Base-by-base conservation (phyloP, 2,329 filamentous ascomycete genomes). In the Podosphaera aphanis region DNA sequence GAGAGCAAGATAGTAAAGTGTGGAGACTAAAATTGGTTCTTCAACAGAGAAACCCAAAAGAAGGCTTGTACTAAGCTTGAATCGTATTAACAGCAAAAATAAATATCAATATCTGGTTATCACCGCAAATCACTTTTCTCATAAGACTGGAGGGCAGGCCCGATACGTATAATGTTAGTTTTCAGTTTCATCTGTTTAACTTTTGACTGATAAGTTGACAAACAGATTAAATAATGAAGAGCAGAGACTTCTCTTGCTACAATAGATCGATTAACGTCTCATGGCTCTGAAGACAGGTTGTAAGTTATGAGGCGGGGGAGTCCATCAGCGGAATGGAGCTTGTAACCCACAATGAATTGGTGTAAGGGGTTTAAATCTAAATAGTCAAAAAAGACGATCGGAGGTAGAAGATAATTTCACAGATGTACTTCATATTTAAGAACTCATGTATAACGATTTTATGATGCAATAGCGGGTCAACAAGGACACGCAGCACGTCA, bases 1-100 rank as follows among this genome's bases (percentile, higher is more conserved):
- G 84, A 94, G 53, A 85, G 83, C 44, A 85, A 94, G 51, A 5
- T 25, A 8, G 8, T 25, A 5, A 5, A 25, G 4, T 25, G 6
- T 33, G 15, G 15, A 33, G 4, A 11, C 29, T 33, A 13, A 33
- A 11, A 11, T 11, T 7, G 3, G 29, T 33, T 33, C 11, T 33
- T 33, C 13, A 33, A 13, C 13, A 33, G 29, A 33, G 15, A 33
- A 33, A 33, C 13, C 29, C 29, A 6, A 33, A 33, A 11, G 29
- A 33, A 33, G 29, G 29, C 11, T 33, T 33, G 29, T 33, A 33
- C 29, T 33, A 13, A 33, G 29, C 29, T 7, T n/a, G 13, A 3
- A 11, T 33, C 29, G 29, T 4, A 33, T 33, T 11, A 33, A 11
- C 29, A 13, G 3, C 29, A 3, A 33, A 33, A 13, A 13, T 13